phyloP scores from a whole-genome alignment of 345 rosid species.

The Syzygium aromaticum region DNA sequence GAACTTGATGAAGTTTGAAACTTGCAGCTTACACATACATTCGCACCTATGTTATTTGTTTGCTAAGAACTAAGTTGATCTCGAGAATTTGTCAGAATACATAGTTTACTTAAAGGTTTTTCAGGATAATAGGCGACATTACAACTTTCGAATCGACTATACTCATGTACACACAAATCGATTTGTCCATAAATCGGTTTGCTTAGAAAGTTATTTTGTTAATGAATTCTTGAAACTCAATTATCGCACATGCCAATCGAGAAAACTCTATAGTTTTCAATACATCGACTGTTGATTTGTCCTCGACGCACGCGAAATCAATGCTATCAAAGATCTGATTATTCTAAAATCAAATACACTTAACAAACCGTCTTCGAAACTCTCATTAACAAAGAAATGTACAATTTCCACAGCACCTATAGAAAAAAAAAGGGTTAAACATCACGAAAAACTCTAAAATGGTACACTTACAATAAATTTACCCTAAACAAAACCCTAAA shows the following conservation, averaged over 20 bases:
- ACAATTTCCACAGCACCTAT: no score
- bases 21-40: not conserved
- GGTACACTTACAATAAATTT: no score
- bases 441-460: no score
- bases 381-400: no score
- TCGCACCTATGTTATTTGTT: not conserved
- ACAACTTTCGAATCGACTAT: not conserved
- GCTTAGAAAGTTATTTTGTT: not conserved
- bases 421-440: no score
- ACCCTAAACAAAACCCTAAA: no score
- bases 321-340: not conserved
- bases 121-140: not conserved
- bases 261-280: not conserved
- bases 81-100: no score
- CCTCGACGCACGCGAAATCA: not conserved
- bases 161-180: not conserved
- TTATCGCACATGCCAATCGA: not conserved
- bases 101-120: not conserved
- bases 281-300: not conserved
- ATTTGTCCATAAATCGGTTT: not conserved
- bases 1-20: not conserved
- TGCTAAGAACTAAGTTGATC: not conserved
- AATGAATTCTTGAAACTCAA: not conserved
- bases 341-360: not conserved
- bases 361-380: not conserved